Conservation (phyloP, 345 rosid species). For the Capsella bursapastoris region DNA sequence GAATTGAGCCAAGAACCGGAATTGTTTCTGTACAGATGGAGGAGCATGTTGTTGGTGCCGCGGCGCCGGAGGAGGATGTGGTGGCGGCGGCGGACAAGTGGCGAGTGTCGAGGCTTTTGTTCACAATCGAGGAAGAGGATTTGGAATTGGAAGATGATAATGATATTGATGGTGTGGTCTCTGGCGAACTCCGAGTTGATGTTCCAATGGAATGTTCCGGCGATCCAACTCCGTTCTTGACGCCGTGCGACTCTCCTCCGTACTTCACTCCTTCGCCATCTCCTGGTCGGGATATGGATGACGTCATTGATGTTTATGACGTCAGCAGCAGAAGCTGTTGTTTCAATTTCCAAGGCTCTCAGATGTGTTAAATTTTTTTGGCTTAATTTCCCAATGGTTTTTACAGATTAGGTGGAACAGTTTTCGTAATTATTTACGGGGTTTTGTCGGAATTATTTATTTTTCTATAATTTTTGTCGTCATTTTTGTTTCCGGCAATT, state of each 20-base stretch:
- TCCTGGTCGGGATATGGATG: slow-evolving; percentile 41
- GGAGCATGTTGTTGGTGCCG: neutral
- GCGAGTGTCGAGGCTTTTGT: slow-evolving; percentile 43
- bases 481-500: neutral
- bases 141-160: slow-evolving; percentile 29
- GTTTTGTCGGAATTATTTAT: slow-evolving; percentile 6
- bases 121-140: slow-evolving; percentile 44
- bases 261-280: slow-evolving; percentile 46
- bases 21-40: slow-evolving; percentile 32
- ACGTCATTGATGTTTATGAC: slow-evolving; percentile 32
- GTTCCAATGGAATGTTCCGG: slow-evolving; percentile 33
- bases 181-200: slow-evolving; percentile 10
- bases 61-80: neutral
- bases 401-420: slow-evolving; percentile 12
- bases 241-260: slow-evolving; percentile 45
- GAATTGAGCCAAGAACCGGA: slow-evolving; percentile 37
- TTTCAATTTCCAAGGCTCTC: slow-evolving; percentile 24
- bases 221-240: slow-evolving; percentile 42
- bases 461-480: neutral
- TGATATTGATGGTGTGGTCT: slow-evolving; percentile 11
- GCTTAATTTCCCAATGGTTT: neutral
- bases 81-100: slow-evolving; percentile 21
- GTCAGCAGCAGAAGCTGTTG: slow-evolving; percentile 2
- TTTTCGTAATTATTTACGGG: neutral
- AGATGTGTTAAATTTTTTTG: neutral